These are phyloP conservation scores for Beauveria scarabaeidicola DNA, from an alignment of 2,329 filamentous ascomycete species.

Conservation along the genomic window DNA sequence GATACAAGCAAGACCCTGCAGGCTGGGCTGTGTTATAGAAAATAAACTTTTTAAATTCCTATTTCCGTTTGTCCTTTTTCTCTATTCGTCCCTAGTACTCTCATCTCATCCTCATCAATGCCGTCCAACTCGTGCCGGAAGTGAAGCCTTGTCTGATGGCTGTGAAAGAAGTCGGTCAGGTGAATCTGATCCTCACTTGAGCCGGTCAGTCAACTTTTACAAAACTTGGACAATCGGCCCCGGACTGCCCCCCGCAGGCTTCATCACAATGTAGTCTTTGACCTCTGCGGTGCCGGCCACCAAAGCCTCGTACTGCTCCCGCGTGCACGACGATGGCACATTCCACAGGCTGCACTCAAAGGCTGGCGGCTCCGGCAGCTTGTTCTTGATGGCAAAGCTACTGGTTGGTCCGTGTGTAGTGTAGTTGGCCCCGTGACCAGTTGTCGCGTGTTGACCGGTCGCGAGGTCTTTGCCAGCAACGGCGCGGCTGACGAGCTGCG, in stretches of 20 bases:
- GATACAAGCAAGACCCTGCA: not conserved
- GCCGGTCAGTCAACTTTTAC: not conserved
- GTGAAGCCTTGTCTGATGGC: not conserved
- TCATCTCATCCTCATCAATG: not conserved
- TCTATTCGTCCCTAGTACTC: not conserved
- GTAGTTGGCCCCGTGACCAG: conserved; percentile 20
- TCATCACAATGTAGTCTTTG: conserved; percentile 14
- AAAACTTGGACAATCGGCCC: not conserved
- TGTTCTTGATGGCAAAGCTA: conserved; percentile 45
- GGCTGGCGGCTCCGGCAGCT: conserved; percentile 33
- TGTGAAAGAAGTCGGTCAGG: not conserved
- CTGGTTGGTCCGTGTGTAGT: conserved; percentile 32
- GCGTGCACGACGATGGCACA: conserved; percentile 34
- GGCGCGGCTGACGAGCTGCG: conserved; percentile 48
- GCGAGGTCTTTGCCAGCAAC: conserved; percentile 44
- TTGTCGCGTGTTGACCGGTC: conserved; percentile 41
- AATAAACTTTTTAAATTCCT: too few species aligned
- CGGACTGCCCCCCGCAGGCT: conserved; percentile 5
- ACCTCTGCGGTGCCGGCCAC: conserved; percentile 15
- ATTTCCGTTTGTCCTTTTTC: not conserved
- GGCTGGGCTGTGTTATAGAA: too few species aligned
- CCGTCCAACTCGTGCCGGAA: not conserved
- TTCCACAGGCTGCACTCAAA: conserved; percentile 50
- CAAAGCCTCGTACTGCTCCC: conserved; percentile 17
- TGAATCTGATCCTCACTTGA: not conserved